A percentile compares a stretch with the other conserved stretches of the same genome.
Evolutionary conservation across 306 rosid genomes (phyloP).

Genomic region (Begonia masoniana): DNA sequence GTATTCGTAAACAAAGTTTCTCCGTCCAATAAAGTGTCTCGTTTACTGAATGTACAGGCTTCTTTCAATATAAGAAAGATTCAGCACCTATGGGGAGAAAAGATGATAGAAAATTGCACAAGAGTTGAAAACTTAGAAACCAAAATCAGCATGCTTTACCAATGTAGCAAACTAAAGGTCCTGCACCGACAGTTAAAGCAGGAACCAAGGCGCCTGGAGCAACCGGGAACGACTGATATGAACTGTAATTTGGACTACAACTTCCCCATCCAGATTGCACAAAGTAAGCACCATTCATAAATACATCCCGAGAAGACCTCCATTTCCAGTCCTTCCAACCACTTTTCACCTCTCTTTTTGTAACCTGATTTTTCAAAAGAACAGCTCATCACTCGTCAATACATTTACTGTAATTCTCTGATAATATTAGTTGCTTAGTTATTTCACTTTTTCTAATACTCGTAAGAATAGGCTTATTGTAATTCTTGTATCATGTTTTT

Average conservation of each 20-base stretch:
- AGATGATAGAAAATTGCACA: too few relatives aligned
- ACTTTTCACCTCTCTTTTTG: slow-evolving; percentile 42
- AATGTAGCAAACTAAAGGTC: slow-evolving; percentile 37
- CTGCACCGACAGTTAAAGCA: slow-evolving; percentile 50
- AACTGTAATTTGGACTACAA: slow-evolving; percentile 49
- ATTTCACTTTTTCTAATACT: too few relatives aligned
- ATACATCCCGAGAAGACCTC: slow-evolving; percentile 64
- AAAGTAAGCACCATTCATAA: slow-evolving; percentile 74
- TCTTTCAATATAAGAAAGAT: too few relatives aligned
- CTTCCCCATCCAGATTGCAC: slow-evolving; percentile 88
- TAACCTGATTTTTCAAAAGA: slow-evolving; percentile 20
- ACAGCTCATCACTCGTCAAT: background rate
- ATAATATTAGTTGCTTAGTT: too few relatives aligned
- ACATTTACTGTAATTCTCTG: too few relatives aligned
- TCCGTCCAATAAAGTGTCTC: too few relatives aligned
- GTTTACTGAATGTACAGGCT: too few relatives aligned
- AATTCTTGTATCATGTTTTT: too few relatives aligned
- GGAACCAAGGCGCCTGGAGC: slow-evolving; percentile 52
- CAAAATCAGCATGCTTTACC: slow-evolving; percentile 34
- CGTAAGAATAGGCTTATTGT: too few relatives aligned
- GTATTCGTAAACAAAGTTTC: too few relatives aligned
- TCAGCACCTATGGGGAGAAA: too few relatives aligned
- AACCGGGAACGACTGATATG: slow-evolving; percentile 40
- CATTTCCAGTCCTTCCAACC: slow-evolving; percentile 75
- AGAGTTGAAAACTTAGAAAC: too few relatives aligned